Conservation (phyloP, 2,329 filamentous ascomycete genomes). For the Camillea tinctor region DNA sequence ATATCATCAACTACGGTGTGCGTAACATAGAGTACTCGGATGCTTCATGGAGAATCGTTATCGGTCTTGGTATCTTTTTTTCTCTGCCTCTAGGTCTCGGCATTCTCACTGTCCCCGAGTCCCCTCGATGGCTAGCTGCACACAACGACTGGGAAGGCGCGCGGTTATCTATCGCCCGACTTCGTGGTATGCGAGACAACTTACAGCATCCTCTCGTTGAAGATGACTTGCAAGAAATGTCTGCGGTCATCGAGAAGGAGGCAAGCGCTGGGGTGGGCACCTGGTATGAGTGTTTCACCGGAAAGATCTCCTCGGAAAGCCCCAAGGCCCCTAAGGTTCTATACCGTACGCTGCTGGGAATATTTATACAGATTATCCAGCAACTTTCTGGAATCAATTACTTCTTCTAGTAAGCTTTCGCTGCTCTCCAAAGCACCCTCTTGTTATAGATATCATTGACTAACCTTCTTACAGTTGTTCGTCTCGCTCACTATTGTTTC, state of each 20-base stretch:
- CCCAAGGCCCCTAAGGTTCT: constrained; percentile 52
- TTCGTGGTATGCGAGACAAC: constrained; percentile 51
- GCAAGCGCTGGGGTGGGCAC: constrained; percentile 44
- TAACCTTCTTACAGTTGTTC: too few relatives aligned
- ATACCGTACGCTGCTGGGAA: constrained; percentile 64
- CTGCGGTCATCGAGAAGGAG: constrained; percentile 45
- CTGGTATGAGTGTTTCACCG: constrained; percentile 62
- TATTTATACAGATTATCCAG: constrained; percentile 64
- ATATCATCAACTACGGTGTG: constrained; percentile 54
- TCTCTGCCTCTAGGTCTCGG: constrained; percentile 52
- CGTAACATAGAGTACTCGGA: constrained; percentile 40
- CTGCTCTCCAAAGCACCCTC: background rate
- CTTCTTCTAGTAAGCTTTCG: constrained; percentile 42
- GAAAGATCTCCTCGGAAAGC: constrained; percentile 33
- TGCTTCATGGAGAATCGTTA: constrained; percentile 62
- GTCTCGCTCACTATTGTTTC: too few relatives aligned
- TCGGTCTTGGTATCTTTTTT: constrained; percentile 54
- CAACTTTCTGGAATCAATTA: constrained; percentile 66
- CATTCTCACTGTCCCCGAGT: constrained; percentile 54
- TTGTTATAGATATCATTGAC: background rate
- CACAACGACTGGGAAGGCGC: constrained; percentile 47
- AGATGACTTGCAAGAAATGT: constrained; percentile 54
- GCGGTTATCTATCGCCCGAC: constrained; percentile 49
- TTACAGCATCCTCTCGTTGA: constrained; percentile 45
- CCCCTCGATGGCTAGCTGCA: constrained; percentile 55